Evolutionary conservation across 2,329 filamentous ascomycete genomes (phyloP).

Genomic region (Coniochaeta ligniaria): DNA sequence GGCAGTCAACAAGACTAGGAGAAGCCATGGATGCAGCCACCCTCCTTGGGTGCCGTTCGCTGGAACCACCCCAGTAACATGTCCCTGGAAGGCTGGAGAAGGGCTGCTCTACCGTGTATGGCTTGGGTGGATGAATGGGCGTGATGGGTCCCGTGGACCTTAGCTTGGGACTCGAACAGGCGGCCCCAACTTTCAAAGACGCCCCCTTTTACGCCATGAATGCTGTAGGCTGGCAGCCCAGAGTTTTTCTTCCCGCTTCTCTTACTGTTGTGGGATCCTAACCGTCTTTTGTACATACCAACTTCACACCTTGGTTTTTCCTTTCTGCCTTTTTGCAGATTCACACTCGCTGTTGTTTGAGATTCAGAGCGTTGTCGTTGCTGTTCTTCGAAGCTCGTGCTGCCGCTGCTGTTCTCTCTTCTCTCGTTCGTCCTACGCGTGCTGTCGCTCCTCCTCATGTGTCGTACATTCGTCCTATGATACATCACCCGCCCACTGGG

Average conservation of each 20-base stretch:
- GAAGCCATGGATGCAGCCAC: not conserved
- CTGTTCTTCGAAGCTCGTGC: not conserved
- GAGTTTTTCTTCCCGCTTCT: slow-evolving; percentile 1
- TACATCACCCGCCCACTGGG: not conserved
- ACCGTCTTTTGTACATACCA: slow-evolving; percentile 1
- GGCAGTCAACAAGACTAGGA: not conserved
- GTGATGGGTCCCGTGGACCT: not conserved
- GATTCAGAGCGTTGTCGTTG: not conserved
- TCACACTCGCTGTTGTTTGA: slow-evolving; percentile 1
- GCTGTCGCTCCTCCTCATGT: slow-evolving; percentile 2
- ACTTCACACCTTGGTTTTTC: not conserved
- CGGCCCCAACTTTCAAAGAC: not conserved
- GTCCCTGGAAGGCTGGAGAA: not conserved
- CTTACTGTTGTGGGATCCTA: not conserved
- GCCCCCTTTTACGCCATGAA: slow-evolving; percentile 1
- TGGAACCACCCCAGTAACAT: not conserved
- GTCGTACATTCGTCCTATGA: not conserved
- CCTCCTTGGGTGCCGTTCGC: not conserved
- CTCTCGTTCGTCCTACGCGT: not conserved
- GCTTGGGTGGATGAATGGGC: not conserved
- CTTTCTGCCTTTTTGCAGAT: not conserved
- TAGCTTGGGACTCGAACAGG: slow-evolving; percentile 1
- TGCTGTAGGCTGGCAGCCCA: not conserved
- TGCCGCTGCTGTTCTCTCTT: not conserved
- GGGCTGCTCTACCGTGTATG: not conserved